Conservation (phyloP, 2,329 filamentous ascomycete species). For the Zasmidium citrigriseum region DNA sequence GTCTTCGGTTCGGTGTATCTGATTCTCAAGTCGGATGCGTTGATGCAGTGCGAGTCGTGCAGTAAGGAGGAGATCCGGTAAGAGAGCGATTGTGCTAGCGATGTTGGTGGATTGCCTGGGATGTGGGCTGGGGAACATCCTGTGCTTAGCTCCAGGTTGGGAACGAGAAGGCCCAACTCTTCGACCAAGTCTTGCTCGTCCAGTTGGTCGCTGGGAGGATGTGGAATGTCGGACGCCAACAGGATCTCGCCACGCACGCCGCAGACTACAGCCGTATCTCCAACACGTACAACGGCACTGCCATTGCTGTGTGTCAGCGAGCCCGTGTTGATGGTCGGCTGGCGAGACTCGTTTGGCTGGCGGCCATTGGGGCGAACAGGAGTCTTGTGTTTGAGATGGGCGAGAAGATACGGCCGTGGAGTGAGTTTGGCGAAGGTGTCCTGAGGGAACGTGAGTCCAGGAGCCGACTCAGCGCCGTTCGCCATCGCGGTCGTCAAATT, state of each 20-base stretch:
- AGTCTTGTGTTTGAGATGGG: slow-evolving; percentile 71
- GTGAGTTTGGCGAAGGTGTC: slow-evolving; percentile 86
- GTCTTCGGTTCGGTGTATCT: slow-evolving; percentile 47
- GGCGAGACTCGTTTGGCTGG: slow-evolving; percentile 66
- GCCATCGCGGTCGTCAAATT: slow-evolving; percentile 5
- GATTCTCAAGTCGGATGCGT: slow-evolving; percentile 70
- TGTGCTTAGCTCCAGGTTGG: slow-evolving; percentile 89
- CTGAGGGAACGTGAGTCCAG: slow-evolving; percentile 55
- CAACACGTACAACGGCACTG: slow-evolving; percentile 81
- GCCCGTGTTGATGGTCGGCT: slow-evolving; percentile 75
- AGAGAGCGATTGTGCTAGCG: slow-evolving; percentile 80
- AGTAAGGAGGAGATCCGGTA: slow-evolving; percentile 77
- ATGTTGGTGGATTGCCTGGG: slow-evolving; percentile 77
- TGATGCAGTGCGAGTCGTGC: slow-evolving; percentile 68
- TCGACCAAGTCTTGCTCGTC: slow-evolving; percentile 39
- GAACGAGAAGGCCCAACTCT: slow-evolving; percentile 73
- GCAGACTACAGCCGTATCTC: slow-evolving; percentile 92
- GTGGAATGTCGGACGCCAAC: slow-evolving; percentile 70
- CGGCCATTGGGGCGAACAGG: slow-evolving; percentile 81
- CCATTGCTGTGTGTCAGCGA: slow-evolving; percentile 88
- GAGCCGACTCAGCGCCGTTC: slow-evolving; percentile 8
- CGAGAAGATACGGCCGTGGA: slow-evolving; percentile 84
- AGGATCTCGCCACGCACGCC: slow-evolving; percentile 87
- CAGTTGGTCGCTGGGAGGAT: slow-evolving; percentile 46
- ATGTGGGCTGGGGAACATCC: slow-evolving; percentile 85